These are phyloP conservation scores for Diutina rugosa DNA, from an alignment of 1,139 yeast genomes.

Conservation along the genomic window DNA sequence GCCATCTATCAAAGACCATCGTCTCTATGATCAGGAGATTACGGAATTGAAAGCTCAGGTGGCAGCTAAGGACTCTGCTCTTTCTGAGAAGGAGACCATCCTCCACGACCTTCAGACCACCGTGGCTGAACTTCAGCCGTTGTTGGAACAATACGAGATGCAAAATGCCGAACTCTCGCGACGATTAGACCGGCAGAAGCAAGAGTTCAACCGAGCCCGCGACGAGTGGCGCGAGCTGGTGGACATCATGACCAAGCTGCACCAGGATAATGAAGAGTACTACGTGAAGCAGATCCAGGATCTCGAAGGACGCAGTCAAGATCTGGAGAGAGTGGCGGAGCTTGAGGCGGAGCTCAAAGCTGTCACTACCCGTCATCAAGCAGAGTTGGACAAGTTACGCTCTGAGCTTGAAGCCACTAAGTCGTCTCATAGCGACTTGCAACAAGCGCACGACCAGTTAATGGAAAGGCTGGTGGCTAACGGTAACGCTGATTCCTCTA, in stretches of 20 bases:
- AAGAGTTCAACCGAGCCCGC: background rate
- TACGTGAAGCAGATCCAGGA: background rate
- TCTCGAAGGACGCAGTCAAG: background rate
- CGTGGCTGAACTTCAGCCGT: constrained; percentile 32
- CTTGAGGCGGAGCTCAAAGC: background rate
- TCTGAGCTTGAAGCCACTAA: background rate
- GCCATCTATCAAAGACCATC: background rate
- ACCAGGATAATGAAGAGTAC: constrained; percentile 1
- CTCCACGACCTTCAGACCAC: constrained; percentile 29
- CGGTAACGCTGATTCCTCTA: background rate
- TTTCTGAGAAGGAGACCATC: constrained; percentile 22
- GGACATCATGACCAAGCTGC: background rate
- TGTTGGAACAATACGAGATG: constrained; percentile 31
- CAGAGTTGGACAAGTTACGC: background rate
- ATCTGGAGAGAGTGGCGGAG: background rate
- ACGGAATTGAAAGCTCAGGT: background rate
- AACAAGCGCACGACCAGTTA: background rate
- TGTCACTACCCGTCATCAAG: background rate
- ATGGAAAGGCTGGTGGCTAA: background rate
- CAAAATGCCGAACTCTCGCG: constrained; percentile 12
- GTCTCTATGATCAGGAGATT: background rate
- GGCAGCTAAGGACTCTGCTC: constrained; percentile 6
- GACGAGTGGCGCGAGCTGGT: constrained; percentile 1
- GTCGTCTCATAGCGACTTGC: background rate
- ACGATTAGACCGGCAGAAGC: background rate